Evolutionary conservation across 164 flowering plant species (phyloP), one percentile per base, ranked within the genome.

Genomic region (Sedum album): DNA sequence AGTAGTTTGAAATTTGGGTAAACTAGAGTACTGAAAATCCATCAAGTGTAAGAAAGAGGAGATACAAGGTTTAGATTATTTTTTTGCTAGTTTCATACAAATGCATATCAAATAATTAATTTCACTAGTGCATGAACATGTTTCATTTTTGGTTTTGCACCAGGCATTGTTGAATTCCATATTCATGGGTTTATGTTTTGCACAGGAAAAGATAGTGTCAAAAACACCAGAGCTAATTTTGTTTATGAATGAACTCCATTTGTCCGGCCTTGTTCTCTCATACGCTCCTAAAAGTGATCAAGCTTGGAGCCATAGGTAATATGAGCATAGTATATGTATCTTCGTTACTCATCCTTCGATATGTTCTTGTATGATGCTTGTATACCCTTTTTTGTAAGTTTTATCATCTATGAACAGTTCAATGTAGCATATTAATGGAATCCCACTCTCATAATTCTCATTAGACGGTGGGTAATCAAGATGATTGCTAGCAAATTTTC

Each of bases 401-500:
- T 53, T 20, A 23, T 53, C 41, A 38, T 14, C 28, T 53, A 23
- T 23, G 53, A 48, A 18, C 53, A 53, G 13, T 53, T 53, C 10
- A 53, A 10, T 53, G 60, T 53, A 21, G 60, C 60, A 25, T 53
- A 7, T 25, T 38, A 5, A 25, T 53, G 26, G 28, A 7, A 20
- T 53, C 13, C 10, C 7, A 53, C 60, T 53, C 30, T 21, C 7
- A 0, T 53, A 53, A 9, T 21, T 53, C 23, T 53, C 26, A 53
- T 42, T 82, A 93, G 99, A 82, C 78, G 88, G 66, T 91, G 96
- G 99, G 88, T 82, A 78, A 84, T 94, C 84, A 91, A 86, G 79
- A 80, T 74, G 74, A 74, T 91, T 61, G 77, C 81, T 76, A 78
- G 77, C 70, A 80, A 72, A 18, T 73, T 67, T 76, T 51, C 83